These are phyloP conservation scores for Fistulinella prunicolor DNA, from an alignment of 768 basidiomycete genomes.

Conservation along the genomic window DNA sequence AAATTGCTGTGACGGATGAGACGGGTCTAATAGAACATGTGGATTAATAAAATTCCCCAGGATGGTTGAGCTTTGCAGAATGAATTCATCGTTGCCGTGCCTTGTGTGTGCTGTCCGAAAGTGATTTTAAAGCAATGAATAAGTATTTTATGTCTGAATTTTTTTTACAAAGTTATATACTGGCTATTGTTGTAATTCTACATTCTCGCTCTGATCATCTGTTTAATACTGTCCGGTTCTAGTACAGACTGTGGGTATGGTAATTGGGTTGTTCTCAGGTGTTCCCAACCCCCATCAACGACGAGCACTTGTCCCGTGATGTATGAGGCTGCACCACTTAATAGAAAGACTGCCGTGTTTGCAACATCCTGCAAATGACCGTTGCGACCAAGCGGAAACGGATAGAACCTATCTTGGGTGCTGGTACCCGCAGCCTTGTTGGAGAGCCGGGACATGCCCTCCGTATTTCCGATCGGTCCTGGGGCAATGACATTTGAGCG, in stretches of 20 bases:
- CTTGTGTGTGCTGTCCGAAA: no score
- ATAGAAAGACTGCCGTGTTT: slow-evolving; percentile 73
- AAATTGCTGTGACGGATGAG: no score
- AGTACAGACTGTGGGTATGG: slow-evolving; percentile 66
- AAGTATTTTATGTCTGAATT: no score
- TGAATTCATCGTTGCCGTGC: no score
- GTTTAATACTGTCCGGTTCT: slow-evolving; percentile 50
- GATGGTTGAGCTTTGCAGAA: no score
- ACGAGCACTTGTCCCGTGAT: slow-evolving; percentile 74
- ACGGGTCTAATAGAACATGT: no score
- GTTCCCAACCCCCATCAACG: slow-evolving; percentile 65
- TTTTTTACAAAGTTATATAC: no score
- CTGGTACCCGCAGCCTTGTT: neutral
- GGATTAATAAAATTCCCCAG: no score
- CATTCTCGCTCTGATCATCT: slow-evolving; percentile 48
- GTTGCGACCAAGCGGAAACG: slow-evolving; percentile 45
- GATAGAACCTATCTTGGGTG: no score
- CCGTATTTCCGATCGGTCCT: slow-evolving; percentile 79
- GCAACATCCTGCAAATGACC: slow-evolving; percentile 64
- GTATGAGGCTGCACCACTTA: slow-evolving; percentile 75
- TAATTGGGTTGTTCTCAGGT: slow-evolving; percentile 44
- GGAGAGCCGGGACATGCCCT: slow-evolving; percentile 62
- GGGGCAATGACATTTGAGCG: slow-evolving; percentile 86
- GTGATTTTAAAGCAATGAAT: no score
- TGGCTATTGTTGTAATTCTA: no score